phyloP scores from a whole-genome alignment of 805 yeast genomes.

The Starmerella apis region DNA sequence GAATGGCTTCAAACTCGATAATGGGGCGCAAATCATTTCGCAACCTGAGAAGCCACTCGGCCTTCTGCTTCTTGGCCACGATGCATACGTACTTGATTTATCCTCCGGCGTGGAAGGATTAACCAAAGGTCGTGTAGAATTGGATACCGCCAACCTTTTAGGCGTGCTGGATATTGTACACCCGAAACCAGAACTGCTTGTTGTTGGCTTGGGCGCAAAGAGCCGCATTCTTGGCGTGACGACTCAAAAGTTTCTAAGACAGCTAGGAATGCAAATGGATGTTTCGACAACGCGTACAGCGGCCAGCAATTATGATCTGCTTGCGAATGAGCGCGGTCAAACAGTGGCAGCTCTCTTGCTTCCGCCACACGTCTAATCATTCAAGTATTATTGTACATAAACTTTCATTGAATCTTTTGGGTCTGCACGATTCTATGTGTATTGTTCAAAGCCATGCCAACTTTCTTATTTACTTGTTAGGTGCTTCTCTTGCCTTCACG shows the following conservation, averaged over 20 bases:
- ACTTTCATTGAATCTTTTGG: too few species aligned
- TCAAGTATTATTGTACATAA: too few species aligned
- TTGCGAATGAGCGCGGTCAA: constrained; percentile 61
- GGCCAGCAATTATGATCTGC: constrained; percentile 57
- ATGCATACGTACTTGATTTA: constrained; percentile 51
- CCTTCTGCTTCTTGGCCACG: constrained; percentile 35
- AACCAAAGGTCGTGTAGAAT: constrained; percentile 46
- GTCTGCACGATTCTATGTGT: too few species aligned
- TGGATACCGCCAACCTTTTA: constrained; percentile 36
- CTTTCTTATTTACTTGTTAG: too few species aligned
- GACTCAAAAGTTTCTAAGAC: constrained; percentile 41
- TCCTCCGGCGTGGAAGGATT: constrained; percentile 35
- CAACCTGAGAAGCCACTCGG: constrained; percentile 24
- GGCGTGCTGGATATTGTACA: constrained; percentile 45
- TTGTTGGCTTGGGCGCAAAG: constrained; percentile 55
- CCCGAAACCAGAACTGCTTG: constrained; percentile 69
- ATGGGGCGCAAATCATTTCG: constrained; percentile 35
- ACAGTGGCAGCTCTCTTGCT: constrained; percentile 64
- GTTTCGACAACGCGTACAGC: constrained; percentile 53
- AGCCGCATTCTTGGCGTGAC: constrained; percentile 53
- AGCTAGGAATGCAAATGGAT: constrained; percentile 61
- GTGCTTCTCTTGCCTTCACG: too few species aligned
- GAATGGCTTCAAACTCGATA: constrained; percentile 52
- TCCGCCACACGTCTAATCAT: constrained; percentile 45
- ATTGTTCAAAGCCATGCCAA: too few species aligned